phyloP scores from a whole-genome alignment of 345 rosid species.

The Sonneratia caseolaris region DNA sequence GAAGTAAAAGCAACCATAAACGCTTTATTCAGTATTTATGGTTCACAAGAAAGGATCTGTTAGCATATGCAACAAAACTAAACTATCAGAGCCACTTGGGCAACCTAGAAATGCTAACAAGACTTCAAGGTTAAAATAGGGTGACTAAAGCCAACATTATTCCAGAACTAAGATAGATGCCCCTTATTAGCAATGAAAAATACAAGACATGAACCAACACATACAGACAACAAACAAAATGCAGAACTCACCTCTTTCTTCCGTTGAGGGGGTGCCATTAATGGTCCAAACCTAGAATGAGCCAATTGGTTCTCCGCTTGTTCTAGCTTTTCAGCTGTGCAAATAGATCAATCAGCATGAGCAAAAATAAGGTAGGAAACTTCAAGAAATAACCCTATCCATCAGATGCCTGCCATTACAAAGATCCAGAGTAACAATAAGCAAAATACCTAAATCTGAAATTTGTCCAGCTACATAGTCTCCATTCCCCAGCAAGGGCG shows the following conservation, averaged over 20 bases:
- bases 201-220: not conserved
- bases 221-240: not conserved
- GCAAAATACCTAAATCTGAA: slow-evolving; percentile 76
- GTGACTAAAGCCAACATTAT: too few relatives aligned
- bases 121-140: not conserved
- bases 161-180: too few relatives aligned
- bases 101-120: not conserved
- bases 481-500: slow-evolving; percentile 93
- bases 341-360: slow-evolving; percentile 1
- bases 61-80: not conserved
- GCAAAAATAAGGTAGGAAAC: not conserved
- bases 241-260: slow-evolving; percentile 63
- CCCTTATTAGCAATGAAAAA: too few relatives aligned
- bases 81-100: not conserved
- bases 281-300: slow-evolving; percentile 73
- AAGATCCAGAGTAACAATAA: not conserved
- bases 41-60: not conserved
- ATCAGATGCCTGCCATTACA: not conserved
- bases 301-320: slow-evolving; percentile 91
- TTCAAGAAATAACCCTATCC: not conserved
- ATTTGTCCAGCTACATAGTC: slow-evolving; percentile 99
- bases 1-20: not conserved
- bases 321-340: slow-evolving; percentile 94
- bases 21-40: not conserved
- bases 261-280: slow-evolving; percentile 55